Percentiles rank a stretch among this genome's conserved stretches.
phyloP scores from a whole-genome alignment of 108 stramenopile species.

The Cyclotella kingstonii region DNA sequence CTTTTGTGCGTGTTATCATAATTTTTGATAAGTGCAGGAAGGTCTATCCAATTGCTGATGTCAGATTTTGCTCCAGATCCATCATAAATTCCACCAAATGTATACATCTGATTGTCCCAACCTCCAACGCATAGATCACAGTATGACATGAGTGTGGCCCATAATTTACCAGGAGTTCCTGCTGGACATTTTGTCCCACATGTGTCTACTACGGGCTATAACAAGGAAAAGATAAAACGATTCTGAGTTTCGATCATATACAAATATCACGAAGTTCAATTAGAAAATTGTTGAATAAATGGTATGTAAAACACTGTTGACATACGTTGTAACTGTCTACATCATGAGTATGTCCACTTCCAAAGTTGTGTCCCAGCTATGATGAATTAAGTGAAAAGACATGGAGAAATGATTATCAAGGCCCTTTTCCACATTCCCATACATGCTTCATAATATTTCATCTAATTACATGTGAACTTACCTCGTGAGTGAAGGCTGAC shows the following conservation, averaged over 20 bases:
- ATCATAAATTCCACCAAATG: conserved; percentile 1
- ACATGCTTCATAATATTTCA: too few relatives aligned
- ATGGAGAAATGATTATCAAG: too few relatives aligned
- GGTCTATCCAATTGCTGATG: conserved; percentile 2
- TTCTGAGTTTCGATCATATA: too few relatives aligned
- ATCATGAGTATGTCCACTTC: conserved; percentile 14
- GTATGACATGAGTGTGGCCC: conserved; percentile 14
- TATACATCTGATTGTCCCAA: conserved; percentile 2
- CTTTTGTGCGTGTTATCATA: background rate
- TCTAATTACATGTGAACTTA: too few relatives aligned
- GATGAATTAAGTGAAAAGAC: too few relatives aligned
- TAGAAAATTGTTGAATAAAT: too few relatives aligned
- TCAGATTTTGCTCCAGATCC: background rate
- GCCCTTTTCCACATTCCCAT: too few relatives aligned
- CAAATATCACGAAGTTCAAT: too few relatives aligned
- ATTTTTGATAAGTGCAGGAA: background rate
- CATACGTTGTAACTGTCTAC: background rate
- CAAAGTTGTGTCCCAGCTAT: conserved; percentile 15
- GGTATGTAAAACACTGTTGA: too few relatives aligned
- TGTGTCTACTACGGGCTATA: conserved; percentile 7
- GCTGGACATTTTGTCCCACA: background rate
- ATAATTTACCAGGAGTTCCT: background rate
- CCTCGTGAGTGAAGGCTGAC: background rate
- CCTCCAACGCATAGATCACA: conserved; percentile 5
- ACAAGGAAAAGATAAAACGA: too few relatives aligned